Conservation (phyloP, 1,284 basidiomycete species). For the Ustilago xerochloae region DNA sequence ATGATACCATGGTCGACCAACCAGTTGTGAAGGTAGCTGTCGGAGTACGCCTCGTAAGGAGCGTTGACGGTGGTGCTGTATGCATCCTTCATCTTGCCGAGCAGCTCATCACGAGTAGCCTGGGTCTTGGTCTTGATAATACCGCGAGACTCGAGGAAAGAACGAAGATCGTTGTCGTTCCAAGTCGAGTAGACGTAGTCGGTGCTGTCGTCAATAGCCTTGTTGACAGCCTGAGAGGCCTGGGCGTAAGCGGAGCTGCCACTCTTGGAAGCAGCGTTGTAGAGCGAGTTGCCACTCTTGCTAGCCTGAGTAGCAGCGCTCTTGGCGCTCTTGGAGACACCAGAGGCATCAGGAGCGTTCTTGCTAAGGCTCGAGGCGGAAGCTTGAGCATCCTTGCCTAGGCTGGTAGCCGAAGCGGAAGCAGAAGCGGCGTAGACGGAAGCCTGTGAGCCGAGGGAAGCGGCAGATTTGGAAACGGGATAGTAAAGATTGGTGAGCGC, state of each 20-base stretch:
- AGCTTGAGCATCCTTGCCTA: slow-evolving; percentile 25
- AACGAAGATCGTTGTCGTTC: slow-evolving; percentile 59
- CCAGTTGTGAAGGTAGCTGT: slow-evolving; percentile 67
- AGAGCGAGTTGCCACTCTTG: slow-evolving; percentile 41
- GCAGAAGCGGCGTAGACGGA: slow-evolving; percentile 38
- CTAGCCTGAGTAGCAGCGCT: slow-evolving; percentile 48
- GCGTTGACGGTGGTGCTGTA: slow-evolving; percentile 59
- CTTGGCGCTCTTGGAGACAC: slow-evolving; percentile 37
- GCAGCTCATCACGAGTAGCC: slow-evolving; percentile 58
- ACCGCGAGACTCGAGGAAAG: slow-evolving; percentile 56
- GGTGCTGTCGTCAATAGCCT: slow-evolving; percentile 55
- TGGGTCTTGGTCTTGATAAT: slow-evolving; percentile 58
- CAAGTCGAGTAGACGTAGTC: slow-evolving; percentile 66
- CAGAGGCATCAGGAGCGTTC: slow-evolving; percentile 35
- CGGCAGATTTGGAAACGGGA: slow-evolving; percentile 47
- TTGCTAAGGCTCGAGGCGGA: slow-evolving; percentile 31
- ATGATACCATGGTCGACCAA: slow-evolving; percentile 63
- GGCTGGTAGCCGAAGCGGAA: slow-evolving; percentile 24
- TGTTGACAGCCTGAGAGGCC: slow-evolving; percentile 40
- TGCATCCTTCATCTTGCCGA: slow-evolving; percentile 50
- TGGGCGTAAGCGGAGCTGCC: slow-evolving; percentile 51
- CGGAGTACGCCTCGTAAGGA: slow-evolving; percentile 62
- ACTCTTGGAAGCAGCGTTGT: slow-evolving; percentile 49
- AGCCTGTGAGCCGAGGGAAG: slow-evolving; percentile 51
- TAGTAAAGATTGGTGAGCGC: slow-evolving; percentile 59